Evolutionary conservation across 1,284 basidiomycete species (phyloP).

Genomic region (Malassezia psittaci): DNA sequence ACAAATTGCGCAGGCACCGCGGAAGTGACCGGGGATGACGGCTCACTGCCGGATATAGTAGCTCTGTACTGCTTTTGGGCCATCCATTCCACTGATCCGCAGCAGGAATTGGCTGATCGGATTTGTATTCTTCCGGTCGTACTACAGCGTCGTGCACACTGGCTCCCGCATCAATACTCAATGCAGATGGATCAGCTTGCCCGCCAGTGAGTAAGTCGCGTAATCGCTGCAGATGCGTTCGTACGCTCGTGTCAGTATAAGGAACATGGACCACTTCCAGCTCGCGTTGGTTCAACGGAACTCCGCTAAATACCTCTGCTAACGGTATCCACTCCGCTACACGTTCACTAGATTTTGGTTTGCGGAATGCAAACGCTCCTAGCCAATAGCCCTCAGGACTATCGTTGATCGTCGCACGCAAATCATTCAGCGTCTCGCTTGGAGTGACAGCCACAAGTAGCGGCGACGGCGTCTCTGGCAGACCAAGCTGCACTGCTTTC

Average conservation of each 20-base stretch:
- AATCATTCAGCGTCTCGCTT: constrained; percentile 44
- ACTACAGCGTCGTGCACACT: constrained; percentile 52
- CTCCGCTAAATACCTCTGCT: constrained; percentile 34
- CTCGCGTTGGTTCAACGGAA: constrained; percentile 29
- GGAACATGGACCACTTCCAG: constrained; percentile 48
- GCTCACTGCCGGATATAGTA: constrained; percentile 44
- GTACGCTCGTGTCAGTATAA: constrained; percentile 52
- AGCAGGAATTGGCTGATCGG: constrained; percentile 18
- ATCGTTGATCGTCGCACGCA: constrained; percentile 42
- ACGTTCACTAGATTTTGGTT: constrained; percentile 23
- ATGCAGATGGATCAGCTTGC: constrained; percentile 48
- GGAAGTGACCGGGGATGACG: constrained; percentile 38
- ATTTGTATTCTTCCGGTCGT: constrained; percentile 45
- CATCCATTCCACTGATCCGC: constrained; percentile 48
- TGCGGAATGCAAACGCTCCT: constrained; percentile 43
- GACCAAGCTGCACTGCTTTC: constrained; percentile 24
- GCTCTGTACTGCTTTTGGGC: constrained; percentile 37
- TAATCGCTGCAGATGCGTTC: constrained; percentile 51
- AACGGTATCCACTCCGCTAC: constrained; percentile 43
- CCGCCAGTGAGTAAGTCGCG: constrained; percentile 51
- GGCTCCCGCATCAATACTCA: constrained; percentile 50
- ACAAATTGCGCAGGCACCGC: constrained; percentile 51
- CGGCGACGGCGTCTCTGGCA: constrained; percentile 40
- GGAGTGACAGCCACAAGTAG: constrained; percentile 42
- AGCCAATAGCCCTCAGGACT: constrained; percentile 47